phyloP scores from a whole-genome alignment of 768 basidiomycete species.

The Amanita polypyramis region DNA sequence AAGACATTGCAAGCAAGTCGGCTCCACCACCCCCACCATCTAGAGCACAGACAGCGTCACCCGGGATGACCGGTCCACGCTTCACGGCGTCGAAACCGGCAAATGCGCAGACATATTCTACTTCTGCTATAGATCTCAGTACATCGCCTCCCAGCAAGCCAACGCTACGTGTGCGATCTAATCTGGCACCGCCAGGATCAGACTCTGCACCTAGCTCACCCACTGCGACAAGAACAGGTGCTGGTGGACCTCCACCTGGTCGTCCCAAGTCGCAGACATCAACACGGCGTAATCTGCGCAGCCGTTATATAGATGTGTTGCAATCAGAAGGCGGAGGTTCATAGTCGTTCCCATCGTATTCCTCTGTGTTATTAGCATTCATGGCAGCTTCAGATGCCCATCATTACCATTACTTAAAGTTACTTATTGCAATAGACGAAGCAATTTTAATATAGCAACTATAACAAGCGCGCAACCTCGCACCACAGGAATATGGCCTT shows the following conservation, averaged over 20 bases:
- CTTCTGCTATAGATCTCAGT: slow-evolving; percentile 51
- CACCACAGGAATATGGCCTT: neutral
- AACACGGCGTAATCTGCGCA: slow-evolving; percentile 64
- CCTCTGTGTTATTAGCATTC: slow-evolving; percentile 6
- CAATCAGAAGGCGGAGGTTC: slow-evolving; percentile 35
- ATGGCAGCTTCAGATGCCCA: slow-evolving; percentile 4
- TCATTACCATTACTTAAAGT: slow-evolving; percentile 6
- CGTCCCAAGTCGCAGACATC: slow-evolving; percentile 49
- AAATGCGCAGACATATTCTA: neutral
- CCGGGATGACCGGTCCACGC: slow-evolving; percentile 37
- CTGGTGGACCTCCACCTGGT: slow-evolving; percentile 42
- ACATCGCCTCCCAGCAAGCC: slow-evolving; percentile 41
- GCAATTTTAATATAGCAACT: neutral
- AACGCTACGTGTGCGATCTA: slow-evolving; percentile 53
- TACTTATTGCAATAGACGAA: slow-evolving; percentile 2
- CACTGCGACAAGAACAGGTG: slow-evolving; percentile 31
- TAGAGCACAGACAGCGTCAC: slow-evolving; percentile 80
- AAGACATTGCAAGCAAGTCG: slow-evolving; percentile 43
- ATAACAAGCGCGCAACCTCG: too few species aligned
- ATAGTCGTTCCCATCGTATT: slow-evolving; percentile 9
- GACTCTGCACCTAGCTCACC: slow-evolving; percentile 41
- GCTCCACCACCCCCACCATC: slow-evolving; percentile 69
- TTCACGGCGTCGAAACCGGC: slow-evolving; percentile 32
- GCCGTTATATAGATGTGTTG: slow-evolving; percentile 88
- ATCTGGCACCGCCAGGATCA: slow-evolving; percentile 38